Conservation (phyloP, 345 rosid species). For the Carallia pectinifolia region DNA sequence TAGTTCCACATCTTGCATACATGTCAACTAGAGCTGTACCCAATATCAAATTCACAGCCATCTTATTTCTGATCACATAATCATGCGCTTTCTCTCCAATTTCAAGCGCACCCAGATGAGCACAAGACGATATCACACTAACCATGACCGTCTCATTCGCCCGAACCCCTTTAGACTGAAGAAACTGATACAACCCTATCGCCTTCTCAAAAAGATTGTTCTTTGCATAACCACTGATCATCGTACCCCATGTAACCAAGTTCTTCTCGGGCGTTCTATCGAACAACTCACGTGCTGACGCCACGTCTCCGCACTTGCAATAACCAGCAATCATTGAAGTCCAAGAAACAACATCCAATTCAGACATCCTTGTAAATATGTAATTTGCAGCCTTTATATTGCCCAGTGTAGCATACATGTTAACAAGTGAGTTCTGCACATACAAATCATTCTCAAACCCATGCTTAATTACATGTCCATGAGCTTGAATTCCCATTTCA, state of each 20-base stretch:
- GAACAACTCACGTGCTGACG: constrained; percentile 56
- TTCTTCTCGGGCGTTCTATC: constrained; percentile 73
- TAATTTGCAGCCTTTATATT: constrained; percentile 44
- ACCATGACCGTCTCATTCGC: constrained; percentile 75
- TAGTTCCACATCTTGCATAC: constrained; percentile 69
- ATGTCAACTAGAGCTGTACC: constrained; percentile 73
- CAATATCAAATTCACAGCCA: constrained; percentile 51
- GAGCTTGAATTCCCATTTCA: constrained; percentile 52
- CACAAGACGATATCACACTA: constrained; percentile 64
- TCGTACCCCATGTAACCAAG: constrained; percentile 68
- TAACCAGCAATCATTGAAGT: constrained; percentile 62
- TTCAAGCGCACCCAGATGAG: constrained; percentile 64
- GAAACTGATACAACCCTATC: constrained; percentile 44
- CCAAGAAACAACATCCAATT: constrained; percentile 65
- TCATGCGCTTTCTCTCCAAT: constrained; percentile 56
- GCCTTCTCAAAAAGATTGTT: constrained; percentile 46
- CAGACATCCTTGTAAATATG: constrained; percentile 36
- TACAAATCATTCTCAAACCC: constrained; percentile 56
- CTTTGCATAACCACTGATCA: constrained; percentile 65
- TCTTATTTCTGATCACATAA: constrained; percentile 39
- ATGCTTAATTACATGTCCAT: constrained; percentile 46
- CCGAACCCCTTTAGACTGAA: constrained; percentile 42
- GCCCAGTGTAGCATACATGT: constrained; percentile 59
- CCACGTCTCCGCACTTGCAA: constrained; percentile 42
- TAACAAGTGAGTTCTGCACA: constrained; percentile 62